These are phyloP conservation scores for Cryptosporidium sp. DNA, from an alignment of 169 alveolate species.

Conservation along the genomic window DNA sequence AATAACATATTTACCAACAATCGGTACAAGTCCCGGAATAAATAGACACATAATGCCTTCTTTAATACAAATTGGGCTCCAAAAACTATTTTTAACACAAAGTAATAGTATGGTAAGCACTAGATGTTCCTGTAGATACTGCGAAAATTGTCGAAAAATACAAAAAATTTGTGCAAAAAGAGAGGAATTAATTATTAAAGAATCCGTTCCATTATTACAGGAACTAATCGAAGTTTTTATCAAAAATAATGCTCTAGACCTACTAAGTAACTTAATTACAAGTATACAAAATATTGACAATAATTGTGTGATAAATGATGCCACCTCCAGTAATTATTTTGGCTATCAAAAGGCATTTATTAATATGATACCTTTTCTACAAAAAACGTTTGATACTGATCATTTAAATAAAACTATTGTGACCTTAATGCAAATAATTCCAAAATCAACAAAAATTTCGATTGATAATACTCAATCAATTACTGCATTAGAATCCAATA, in stretches of 20 bases:
- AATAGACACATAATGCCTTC: slow-evolving; percentile 43
- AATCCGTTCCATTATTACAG: slow-evolving; percentile 34
- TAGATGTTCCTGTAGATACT: slow-evolving; percentile 60
- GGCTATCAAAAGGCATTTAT: slow-evolving; percentile 28
- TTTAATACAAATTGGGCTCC: slow-evolving; percentile 49
- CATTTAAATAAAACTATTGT: slow-evolving; percentile 15
- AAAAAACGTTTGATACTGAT: slow-evolving; percentile 34
- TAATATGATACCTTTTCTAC: slow-evolving; percentile 19
- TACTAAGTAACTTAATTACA: slow-evolving; percentile 14
- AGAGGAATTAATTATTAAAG: slow-evolving; percentile 53
- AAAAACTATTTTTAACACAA: slow-evolving; percentile 52
- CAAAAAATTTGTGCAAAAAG: slow-evolving; percentile 57
- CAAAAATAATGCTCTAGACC: slow-evolving; percentile 31
- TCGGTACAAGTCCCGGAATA: slow-evolving; percentile 61
- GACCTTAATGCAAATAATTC: slow-evolving; percentile 52
- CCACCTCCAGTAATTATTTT: slow-evolving; percentile 6
- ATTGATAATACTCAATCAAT: background rate
- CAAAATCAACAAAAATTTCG: slow-evolving; percentile 19
- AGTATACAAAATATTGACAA: slow-evolving; percentile 36
- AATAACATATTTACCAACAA: slow-evolving; percentile 49
- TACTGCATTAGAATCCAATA: background rate
- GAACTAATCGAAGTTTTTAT: slow-evolving; percentile 24
- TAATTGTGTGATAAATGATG: background rate
- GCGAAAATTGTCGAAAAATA: slow-evolving; percentile 65
- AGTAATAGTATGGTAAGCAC: slow-evolving; percentile 14